phyloP scores from a whole-genome alignment of 2,329 filamentous ascomycete species.

The Albifimbria verrucaria region DNA sequence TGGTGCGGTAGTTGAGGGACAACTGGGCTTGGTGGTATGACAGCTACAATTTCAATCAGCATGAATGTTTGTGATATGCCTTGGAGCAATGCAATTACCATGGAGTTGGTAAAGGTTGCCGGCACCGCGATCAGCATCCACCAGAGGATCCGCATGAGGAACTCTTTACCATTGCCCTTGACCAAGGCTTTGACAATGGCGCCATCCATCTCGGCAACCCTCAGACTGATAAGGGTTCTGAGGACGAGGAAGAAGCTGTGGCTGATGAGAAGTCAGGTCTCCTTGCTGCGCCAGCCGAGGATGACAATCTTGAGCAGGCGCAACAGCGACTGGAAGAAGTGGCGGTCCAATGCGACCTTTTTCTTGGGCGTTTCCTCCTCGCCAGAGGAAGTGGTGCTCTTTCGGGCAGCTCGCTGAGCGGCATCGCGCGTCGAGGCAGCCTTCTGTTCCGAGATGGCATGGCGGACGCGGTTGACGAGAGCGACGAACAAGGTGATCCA shows the following conservation, averaged over 20 bases:
- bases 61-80: neutral
- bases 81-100: conserved; percentile 56
- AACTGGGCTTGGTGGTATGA: conserved; percentile 97
- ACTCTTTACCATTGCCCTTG: conserved; percentile 85
- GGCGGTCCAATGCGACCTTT: conserved; percentile 89
- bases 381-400: conserved; percentile 45
- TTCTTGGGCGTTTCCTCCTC: conserved; percentile 50
- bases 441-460: conserved; percentile 91
- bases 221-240: conserved; percentile 87
- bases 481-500: conserved; percentile 80
- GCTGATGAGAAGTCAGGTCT: conserved; percentile 79
- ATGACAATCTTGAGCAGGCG: conserved; percentile 82
- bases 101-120: conserved; percentile 97
- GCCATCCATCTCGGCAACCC: conserved; percentile 94
- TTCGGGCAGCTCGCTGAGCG: conserved; percentile 45
- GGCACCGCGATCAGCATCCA: conserved; percentile 98
- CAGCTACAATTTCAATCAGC: conserved; percentile 52
- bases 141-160: conserved; percentile 84
- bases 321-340: conserved; percentile 72
- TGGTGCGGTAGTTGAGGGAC: conserved; percentile 85
- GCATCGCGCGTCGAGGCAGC: conserved; percentile 70
- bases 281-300: conserved; percentile 85
- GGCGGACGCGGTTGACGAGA: conserved; percentile 81
- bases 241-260: conserved; percentile 92
- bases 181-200: conserved; percentile 89